Evolutionary conservation across 805 yeast species (phyloP).

Genomic region (Cyberlindnera mycetangii): DNA sequence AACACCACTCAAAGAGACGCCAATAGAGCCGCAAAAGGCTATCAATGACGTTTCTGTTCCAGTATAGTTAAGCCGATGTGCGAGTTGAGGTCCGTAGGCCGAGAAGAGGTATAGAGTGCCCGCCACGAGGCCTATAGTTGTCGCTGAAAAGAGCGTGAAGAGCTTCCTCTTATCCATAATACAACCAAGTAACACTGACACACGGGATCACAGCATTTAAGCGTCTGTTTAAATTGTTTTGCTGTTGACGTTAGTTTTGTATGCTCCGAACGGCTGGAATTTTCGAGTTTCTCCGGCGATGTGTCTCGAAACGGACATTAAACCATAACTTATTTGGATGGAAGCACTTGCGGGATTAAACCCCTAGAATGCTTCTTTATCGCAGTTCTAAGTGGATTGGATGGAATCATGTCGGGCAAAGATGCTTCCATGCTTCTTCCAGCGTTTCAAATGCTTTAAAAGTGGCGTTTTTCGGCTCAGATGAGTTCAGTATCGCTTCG

Average conservation of each 20-base stretch:
- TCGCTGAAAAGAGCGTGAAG: constrained; percentile 20
- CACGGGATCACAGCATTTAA: background rate
- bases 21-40: constrained; percentile 67
- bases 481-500: constrained; percentile 59
- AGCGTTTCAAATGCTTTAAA: constrained; percentile 6
- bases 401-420: background rate
- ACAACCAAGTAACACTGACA: background rate
- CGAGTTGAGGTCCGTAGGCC: constrained; percentile 77
- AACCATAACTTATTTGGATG: background rate
- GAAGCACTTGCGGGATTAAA: no score
- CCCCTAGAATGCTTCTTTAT: no score
- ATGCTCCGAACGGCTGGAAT: background rate
- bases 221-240: background rate
- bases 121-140: constrained; percentile 49
- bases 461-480: constrained; percentile 78
- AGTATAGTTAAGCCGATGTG: constrained; percentile 50
- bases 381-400: background rate
- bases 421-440: background rate
- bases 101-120: constrained; percentile 77
- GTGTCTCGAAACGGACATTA: background rate
- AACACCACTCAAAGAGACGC: constrained; percentile 63
- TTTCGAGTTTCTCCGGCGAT: background rate
- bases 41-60: constrained; percentile 63
- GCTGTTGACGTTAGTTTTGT: background rate
- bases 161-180: constrained; percentile 10